phyloP scores from a whole-genome alignment of 1,139 yeast species.

The Magnusiomyces fungicola region DNA sequence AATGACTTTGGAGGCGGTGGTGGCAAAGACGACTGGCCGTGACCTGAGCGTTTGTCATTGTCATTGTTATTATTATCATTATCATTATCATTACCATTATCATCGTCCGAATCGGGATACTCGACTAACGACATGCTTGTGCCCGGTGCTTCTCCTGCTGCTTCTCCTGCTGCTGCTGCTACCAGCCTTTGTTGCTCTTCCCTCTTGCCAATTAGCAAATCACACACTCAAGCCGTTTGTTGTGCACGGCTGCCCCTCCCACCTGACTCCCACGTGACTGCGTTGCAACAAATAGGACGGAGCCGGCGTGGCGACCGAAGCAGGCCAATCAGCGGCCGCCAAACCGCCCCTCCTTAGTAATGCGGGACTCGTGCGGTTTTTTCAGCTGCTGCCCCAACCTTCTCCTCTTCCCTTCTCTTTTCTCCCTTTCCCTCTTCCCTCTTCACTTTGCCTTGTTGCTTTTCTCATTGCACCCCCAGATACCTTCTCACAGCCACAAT shows the following conservation, averaged over 20 bases:
- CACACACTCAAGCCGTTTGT: neutral
- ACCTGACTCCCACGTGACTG: too few species aligned
- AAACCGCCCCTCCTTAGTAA: too few species aligned
- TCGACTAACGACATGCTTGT: neutral
- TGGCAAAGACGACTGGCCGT: neutral
- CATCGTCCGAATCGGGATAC: neutral
- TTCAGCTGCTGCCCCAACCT: neutral
- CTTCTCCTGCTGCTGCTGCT: neutral
- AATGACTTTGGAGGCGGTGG: conserved; percentile 26
- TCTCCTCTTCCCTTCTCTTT: neutral
- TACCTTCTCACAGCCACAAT: conserved; percentile 4
- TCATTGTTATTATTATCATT: neutral
- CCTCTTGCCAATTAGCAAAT: neutral
- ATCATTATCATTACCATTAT: neutral
- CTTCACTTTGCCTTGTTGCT: neutral
- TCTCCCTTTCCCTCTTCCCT: conserved; percentile 1
- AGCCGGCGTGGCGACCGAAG: too few species aligned
- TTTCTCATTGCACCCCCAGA: neutral
- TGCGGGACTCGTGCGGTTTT: too few species aligned
- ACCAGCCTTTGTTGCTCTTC: neutral
- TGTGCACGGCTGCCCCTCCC: too few species aligned
- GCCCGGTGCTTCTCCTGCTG: too few species aligned
- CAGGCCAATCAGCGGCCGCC: too few species aligned
- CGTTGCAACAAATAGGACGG: too few species aligned
- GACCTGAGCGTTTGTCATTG: neutral